phyloP scores from a whole-genome alignment of 2,329 filamentous ascomycete species.

The Colletotrichum phormii region DNA sequence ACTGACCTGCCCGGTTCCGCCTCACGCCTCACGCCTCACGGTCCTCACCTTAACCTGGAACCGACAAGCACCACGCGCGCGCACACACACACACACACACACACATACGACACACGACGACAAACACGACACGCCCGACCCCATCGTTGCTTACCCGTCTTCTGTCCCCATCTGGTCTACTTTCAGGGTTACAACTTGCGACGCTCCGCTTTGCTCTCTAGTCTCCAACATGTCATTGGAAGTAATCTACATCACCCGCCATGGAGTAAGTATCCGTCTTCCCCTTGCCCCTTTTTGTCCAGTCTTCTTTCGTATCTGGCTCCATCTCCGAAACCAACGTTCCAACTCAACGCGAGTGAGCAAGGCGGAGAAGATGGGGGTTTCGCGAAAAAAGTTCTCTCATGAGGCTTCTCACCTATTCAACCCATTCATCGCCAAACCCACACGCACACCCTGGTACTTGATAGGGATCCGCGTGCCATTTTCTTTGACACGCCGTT shows the following conservation, averaged over 20 bases:
- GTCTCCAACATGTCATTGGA: constrained; percentile 69
- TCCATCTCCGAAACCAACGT: constrained; percentile 30
- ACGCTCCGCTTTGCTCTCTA: constrained; percentile 2
- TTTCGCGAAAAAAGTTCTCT: neutral
- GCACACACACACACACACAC: neutral
- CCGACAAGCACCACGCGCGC: neutral
- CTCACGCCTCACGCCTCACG: neutral
- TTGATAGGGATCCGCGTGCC: neutral
- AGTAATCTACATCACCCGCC: constrained; percentile 79
- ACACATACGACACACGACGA: neutral
- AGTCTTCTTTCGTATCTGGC: constrained; percentile 28
- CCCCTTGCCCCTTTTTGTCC: constrained; percentile 16
- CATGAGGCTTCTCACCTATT: neutral
- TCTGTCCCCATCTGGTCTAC: neutral
- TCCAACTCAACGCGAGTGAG: neutral
- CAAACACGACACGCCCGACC: constrained; percentile 8
- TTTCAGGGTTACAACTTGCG: neutral
- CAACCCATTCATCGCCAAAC: neutral
- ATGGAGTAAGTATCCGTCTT: constrained; percentile 70
- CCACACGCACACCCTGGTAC: neutral
- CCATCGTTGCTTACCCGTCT: constrained; percentile 14
- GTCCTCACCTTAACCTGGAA: neutral
- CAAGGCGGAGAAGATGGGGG: neutral
- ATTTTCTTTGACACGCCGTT: neutral
- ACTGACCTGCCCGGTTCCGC: neutral